Base-by-base conservation (phyloP, 768 basidiomycete genomes). In the Termitomyces sp. region DNA sequence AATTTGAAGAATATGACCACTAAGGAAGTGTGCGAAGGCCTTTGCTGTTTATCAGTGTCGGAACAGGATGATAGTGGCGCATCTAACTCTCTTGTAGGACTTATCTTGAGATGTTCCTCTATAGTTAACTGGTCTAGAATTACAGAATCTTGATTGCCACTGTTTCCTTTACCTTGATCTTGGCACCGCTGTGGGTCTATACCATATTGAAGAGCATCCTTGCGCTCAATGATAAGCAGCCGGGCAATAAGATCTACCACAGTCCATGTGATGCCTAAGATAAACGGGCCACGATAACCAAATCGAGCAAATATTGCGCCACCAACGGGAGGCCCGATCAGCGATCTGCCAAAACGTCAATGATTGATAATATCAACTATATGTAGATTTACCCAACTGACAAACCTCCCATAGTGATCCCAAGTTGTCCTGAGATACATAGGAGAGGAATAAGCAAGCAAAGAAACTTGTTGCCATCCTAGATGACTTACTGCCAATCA, bases 231-330 rank as follows among this genome's bases (percentile, higher is more conserved):
- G 47, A 86, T 68, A 48, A 85, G 66, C n/a, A 84, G 63, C 33
- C 85, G 78, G 38, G 79, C 80, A 30, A 81, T 33, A 33, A 87
- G 75, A 62, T 88, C 86, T 4, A 83, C 49, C 16, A 75, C 36
- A 0, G 82, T 74, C 43, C 76, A 73, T 13, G 73, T 68, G 36
- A 84, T 75, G 1, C 79, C 75, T 49, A 83, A 82, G 28, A 87
- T 71, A 56, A 87, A 84, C 1, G 86, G 86, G 4, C 76, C 85
- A 18, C 81, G 80, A 66, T 79, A 87, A 6, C 86, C 86, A 65
- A 82, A 85, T 13, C 73, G 77, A 20, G 67, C 63, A 64, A 81
- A 87, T 32, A 88, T 65, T 2, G 71, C 67, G 26, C 86, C 85
- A 32, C 85, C 86, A 3, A 80, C 74, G 0, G 87, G 84, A 2